Evolutionary conservation across 164 flowering plant genomes (phyloP).

Genomic region (Chimonanthus salicifolius): DNA sequence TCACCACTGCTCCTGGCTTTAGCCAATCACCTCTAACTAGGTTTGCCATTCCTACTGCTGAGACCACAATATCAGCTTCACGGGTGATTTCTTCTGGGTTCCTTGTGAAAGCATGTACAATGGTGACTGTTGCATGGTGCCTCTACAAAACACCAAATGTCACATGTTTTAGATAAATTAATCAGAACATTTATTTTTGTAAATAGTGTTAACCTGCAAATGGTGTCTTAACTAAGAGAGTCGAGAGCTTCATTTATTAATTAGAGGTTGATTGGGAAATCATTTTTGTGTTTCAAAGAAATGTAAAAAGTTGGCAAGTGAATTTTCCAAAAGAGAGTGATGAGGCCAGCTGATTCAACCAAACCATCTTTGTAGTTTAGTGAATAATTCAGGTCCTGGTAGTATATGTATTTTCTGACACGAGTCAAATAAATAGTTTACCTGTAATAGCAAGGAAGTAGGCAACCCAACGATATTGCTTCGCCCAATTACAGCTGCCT

Average conservation of each 20-base stretch:
- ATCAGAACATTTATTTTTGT: not conserved
- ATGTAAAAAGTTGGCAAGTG: not conserved
- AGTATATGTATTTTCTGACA: not conserved
- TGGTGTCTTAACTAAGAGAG: not conserved
- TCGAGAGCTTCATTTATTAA: not conserved
- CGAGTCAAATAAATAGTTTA: constrained; percentile 9
- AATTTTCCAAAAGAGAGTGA: not conserved
- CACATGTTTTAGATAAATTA: constrained; percentile 2
- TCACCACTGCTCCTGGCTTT: constrained; percentile 82
- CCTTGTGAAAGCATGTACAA: constrained; percentile 54
- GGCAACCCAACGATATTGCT: constrained; percentile 86
- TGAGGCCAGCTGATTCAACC: not conserved
- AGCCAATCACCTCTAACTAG: constrained; percentile 80
- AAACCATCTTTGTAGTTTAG: not conserved
- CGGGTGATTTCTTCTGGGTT: constrained; percentile 60
- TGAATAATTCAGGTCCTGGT: too few relatives aligned
- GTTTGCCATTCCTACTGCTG: constrained; percentile 78
- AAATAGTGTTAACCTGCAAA: too few relatives aligned
- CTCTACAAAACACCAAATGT: constrained; percentile 39
- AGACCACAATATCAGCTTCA: constrained; percentile 78
- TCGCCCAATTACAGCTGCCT: constrained; percentile 76
- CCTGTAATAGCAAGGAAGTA: constrained; percentile 73
- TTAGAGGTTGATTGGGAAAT: not conserved
- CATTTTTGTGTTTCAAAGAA: not conserved
- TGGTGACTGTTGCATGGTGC: constrained; percentile 78